Conservation (phyloP, 2,329 filamentous ascomycete genomes). For the Hypoxylon sp. region DNA sequence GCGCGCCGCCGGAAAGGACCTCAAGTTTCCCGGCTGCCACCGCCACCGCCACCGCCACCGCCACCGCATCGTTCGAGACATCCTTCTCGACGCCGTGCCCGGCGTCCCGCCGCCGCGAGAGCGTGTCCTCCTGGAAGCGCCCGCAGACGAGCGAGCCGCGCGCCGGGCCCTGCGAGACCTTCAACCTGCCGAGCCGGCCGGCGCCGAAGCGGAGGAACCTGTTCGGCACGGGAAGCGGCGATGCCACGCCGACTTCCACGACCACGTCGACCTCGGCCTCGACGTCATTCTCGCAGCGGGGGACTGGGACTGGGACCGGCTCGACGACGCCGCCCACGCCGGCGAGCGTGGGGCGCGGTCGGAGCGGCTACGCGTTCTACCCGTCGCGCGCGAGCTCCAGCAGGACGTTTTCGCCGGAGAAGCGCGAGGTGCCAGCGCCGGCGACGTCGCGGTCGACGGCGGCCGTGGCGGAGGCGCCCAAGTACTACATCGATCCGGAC, state of each 20-base stretch:
- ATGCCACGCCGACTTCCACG: conserved; percentile 18
- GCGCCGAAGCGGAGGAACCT: conserved; percentile 5
- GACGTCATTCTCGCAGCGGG: no score
- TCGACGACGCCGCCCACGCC: not conserved
- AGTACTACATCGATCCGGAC: conserved; percentile 22
- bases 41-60: no score
- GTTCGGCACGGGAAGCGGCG: conserved; percentile 10
- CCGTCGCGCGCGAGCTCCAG: not conserved
- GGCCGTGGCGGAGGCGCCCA: conserved; percentile 7
- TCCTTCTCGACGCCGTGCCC: not conserved
- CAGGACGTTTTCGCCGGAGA: conserved; percentile 1
- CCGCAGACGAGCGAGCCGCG: not conserved
- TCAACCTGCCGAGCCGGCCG: not conserved
- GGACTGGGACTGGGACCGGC: conserved; percentile 2
- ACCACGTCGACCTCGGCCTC: no score
- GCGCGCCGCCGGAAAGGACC: not conserved
- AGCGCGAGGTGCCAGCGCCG: not conserved
- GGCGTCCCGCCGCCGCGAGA: not conserved
- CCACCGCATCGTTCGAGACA: no score
- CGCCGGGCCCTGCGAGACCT: not conserved
- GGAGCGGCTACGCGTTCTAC: not conserved
- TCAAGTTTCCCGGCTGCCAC: no score
- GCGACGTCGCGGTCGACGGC: not conserved
- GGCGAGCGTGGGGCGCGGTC: not conserved
- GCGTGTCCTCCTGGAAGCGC: not conserved